Base-by-base conservation (phyloP, 441 rosid genomes). In the Erodium texanum region DNA sequence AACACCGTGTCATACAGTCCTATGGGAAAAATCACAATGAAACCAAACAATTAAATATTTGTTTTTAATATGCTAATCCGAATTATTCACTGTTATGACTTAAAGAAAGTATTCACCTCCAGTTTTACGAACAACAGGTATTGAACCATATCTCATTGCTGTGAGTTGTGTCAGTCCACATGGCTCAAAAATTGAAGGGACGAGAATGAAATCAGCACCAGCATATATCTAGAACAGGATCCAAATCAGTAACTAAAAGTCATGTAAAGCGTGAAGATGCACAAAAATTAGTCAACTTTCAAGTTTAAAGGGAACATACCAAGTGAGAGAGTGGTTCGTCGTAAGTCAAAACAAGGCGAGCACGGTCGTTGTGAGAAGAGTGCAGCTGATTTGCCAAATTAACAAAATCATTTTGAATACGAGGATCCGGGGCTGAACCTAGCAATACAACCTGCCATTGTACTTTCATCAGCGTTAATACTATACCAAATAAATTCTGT, bases 371-470 rank as follows among this genome's bases (percentile, higher is more conserved):
- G 59, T 91, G 90, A 75, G 83, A 56, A 71, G 92, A 85, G 80
- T 86, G 96, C 76, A 94, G 79, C 56, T 84, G 91, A 68, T 88
- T 85, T 71, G 97, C 88, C 72, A 94, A 83, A 79, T 81, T 79
- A 65, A 87, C 96, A 29, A 94, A 94, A 79, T 94, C 99, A 73
- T 86, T 88, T 73, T 94, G 99, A 66, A 94, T 87, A 61, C 94
- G 86, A 74, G 92, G 99, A 85, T 94, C 99, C 3, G 99, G 99
- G 71, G 99, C 99, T 71, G 97, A 92, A 70, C 99, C 99, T 70
- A 94, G 85, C 86, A 94, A 74, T 12, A 92, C 89, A 79, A 92
- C 96, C 97, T 90, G 86, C 27, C 58, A 70, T 74, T 73, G 79
- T 29, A 67, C 71, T 66, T 72, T 16, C 61, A 68, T 58, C 24